Evolutionary conservation across 202 grass and related monocot genomes (phyloP), one percentile per base, ranked within the genome.

Genomic region (Schoenoplectus triqueter): DNA sequence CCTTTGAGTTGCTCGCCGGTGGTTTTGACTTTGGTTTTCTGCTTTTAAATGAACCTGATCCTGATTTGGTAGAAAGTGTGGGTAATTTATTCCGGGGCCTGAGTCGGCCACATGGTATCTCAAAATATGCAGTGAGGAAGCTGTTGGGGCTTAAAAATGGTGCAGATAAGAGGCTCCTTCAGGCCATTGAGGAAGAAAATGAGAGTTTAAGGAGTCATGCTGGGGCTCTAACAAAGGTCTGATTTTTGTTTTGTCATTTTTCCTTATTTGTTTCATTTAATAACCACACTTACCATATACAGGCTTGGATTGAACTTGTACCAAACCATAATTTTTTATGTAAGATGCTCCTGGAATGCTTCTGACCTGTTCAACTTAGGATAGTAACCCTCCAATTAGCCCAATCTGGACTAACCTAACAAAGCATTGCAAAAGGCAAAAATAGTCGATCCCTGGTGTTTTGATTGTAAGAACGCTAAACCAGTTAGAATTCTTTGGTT

Each of bases 11-110:
- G 84, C 81, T 86, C 15, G 88, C 93, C n/a, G 90, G 90, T 11
- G 96, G 93, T 69, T 89, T 94, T 66, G 90, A 95, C 42, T 95
- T 94, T 17, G 96, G 93, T 41, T 98, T 90, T 85, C 84, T 98
- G 50, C 87, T 98, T 55, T 71, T 98, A 80, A 90, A 87, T 18
- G 91, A 91, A 18, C 63, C 81, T 66, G 93, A 50, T 87, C 83
- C 65, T 18, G 81, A 68, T 67, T 90, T 98, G 88, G 78, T 86
- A 45, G 93, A 95, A 63, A 78, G 84, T 31, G 93, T 98, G 66
- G 83, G 92, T 75, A 90, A 85, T 86, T 92, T 78, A 31, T 78
- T 97, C 64, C 88, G 92, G 31, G 95, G 93, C 69, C 89, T 94
- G 87, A 94, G 87, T 80, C 87, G 87, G 1, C 96, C 96, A 0